Evolutionary conservation across 371 early-diverging fungal genomes (phyloP), one percentile per base, ranked within the genome.

Genomic region (Phascolomyces articulosus): DNA sequence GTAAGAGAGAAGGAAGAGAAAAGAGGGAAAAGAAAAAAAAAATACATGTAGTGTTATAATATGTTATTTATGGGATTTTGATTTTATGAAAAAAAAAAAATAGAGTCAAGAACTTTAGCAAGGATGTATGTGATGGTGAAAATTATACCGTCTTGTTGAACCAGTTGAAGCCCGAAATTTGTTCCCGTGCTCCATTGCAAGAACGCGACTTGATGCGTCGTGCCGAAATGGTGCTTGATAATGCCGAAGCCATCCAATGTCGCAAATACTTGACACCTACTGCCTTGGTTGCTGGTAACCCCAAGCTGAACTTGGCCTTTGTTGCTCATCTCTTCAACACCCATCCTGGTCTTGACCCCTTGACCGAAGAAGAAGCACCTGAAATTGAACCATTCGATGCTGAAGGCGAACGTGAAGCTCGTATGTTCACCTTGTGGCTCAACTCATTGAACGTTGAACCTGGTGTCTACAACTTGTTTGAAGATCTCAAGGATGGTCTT

Each of bases 291-390:
- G 93, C 90, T 65, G 98, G 98, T 53, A 97, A 98, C 77, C 88
- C 93, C 34, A 97, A 96, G 79, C 88, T 97, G 54, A 97, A 97
- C 82, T 83, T 97, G 82, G 97, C 97, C 34, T 97, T 97, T 76
- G 95, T 95, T 40, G 97, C 97, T 40, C 89, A 94, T 70, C 74
- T 97, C 60, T 97, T 97, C 85, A 97, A 97, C 83, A 96, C 90
- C 54, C 88, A 95, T 74, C 97, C 97, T 62, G 96, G 98, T 40
- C 83, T 98, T 53, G 96, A 88, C 58, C 92, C 93, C 58, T 87
- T 96, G 60, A 78, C 91, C 29, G 95, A 95, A 64, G 93, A 94
- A 71, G 93, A 94, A 65, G 90, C 87, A 31, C 87, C 96, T 38
- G 91, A 93, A 71, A 85, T 97, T 70, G 97, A 97, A 60, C 92